Percentiles rank a stretch among this genome's conserved stretches.
Evolutionary conservation across 106 monocot species (phyloP).

Genomic region (Acorus calamus): DNA sequence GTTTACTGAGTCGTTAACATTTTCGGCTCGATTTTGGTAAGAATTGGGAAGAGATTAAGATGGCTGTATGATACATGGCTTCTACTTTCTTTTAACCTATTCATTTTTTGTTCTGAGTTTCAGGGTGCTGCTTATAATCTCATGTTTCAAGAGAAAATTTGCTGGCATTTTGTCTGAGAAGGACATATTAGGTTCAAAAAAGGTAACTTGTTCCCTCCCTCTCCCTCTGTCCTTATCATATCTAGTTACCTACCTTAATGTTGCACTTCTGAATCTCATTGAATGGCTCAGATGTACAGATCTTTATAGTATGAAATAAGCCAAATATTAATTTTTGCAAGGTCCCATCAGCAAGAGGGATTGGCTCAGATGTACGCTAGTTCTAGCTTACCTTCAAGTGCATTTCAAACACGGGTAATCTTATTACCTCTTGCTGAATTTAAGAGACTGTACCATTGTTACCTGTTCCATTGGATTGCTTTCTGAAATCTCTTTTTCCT

Average conservation of each 20-base stretch:
- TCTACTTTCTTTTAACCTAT: not conserved
- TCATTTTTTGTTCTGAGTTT: not conserved
- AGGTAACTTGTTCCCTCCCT: slow-evolving; percentile 31
- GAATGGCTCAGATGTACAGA: not conserved
- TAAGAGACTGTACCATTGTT: not conserved
- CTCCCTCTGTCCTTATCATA: not conserved
- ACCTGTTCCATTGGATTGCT: not conserved
- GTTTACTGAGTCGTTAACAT: slow-evolving; percentile 53
- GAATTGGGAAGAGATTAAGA: not conserved
- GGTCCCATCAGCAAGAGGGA: slow-evolving; percentile 66
- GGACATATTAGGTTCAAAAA: slow-evolving; percentile 77
- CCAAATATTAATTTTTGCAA: slow-evolving; percentile 27
- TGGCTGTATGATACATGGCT: not conserved
- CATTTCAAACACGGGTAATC: slow-evolving; percentile 41
- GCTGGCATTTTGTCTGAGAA: slow-evolving; percentile 40
- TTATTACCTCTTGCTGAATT: not conserved
- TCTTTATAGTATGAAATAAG: not conserved
- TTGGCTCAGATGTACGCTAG: slow-evolving; percentile 56
- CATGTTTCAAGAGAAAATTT: slow-evolving; percentile 80
- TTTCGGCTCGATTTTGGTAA: slow-evolving; percentile 76
- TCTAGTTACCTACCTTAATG: not conserved
- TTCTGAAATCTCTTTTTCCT: not conserved
- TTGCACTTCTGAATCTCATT: not conserved
- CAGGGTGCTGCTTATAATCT: slow-evolving; percentile 62
- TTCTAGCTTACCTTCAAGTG: slow-evolving; percentile 29